These are phyloP conservation scores for Trichosporon coremiiforme DNA, from an alignment of 1,284 basidiomycete genomes.

Conservation along the genomic window DNA sequence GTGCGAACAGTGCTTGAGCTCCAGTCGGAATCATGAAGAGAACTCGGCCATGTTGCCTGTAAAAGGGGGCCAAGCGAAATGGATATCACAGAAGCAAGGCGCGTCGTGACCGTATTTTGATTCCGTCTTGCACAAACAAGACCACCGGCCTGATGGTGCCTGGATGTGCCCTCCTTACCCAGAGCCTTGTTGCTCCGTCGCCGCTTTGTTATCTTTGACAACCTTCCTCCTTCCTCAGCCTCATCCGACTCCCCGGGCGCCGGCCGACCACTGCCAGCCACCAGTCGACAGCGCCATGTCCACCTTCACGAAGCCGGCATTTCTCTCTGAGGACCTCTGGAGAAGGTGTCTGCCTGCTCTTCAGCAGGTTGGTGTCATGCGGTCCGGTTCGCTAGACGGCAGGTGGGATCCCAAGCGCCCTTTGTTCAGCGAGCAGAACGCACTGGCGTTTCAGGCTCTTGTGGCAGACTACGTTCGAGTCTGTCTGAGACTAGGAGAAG, in stretches of 20 bases:
- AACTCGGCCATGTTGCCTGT: no score
- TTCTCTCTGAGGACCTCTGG: not conserved
- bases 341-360: not conserved
- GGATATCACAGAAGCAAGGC: no score
- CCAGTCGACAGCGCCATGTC: not conserved
- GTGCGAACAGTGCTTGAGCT: no score
- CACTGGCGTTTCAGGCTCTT: not conserved
- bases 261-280: no score
- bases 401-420: not conserved
- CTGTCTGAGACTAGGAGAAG: not conserved
- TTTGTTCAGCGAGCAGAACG: not conserved
- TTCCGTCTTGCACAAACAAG: not conserved
- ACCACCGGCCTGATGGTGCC: not conserved
- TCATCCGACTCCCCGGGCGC: no score
- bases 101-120: no score
- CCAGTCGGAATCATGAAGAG: no score
- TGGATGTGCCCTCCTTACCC: no score
- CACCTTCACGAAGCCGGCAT: not conserved
- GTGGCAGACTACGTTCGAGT: not conserved
- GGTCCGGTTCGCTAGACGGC: not conserved
- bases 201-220: not conserved
- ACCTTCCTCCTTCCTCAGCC: no score
- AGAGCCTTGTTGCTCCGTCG: no score
- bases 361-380: not conserved
- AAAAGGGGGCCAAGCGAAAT: no score